Evolutionary conservation across 345 rosid species (phyloP).

Genomic region (Corchorus capsularis): DNA sequence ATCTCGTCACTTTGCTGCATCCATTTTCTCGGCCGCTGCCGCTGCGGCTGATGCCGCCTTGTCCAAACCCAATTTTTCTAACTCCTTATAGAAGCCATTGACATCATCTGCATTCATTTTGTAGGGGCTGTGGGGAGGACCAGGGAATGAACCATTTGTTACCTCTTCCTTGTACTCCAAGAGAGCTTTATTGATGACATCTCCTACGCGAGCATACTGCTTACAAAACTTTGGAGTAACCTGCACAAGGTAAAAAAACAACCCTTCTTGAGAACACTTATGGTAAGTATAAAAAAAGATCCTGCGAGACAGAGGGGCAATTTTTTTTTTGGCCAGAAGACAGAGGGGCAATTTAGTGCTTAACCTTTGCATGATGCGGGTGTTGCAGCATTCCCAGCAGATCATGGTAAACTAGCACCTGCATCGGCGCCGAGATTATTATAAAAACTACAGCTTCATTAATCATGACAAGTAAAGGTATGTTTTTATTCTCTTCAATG

Average conservation of each 20-base stretch:
- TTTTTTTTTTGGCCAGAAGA: no score
- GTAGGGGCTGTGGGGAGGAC: constrained; percentile 74
- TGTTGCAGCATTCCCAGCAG: constrained; percentile 94
- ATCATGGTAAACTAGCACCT: constrained; percentile 46
- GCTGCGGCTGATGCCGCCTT: constrained; percentile 74
- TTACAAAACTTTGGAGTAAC: constrained; percentile 20
- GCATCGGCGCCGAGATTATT: not conserved
- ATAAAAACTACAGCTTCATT: not conserved
- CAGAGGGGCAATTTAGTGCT: not conserved
- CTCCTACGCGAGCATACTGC: constrained; percentile 67
- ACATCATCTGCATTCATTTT: constrained; percentile 58
- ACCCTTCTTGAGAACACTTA: not conserved
- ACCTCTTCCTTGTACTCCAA: constrained; percentile 73
- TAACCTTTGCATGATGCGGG: constrained; percentile 97
- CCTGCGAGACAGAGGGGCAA: constrained; percentile 8
- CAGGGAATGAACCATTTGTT: constrained; percentile 64
- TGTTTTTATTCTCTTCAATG: not conserved
- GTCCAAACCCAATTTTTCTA: constrained; percentile 70
- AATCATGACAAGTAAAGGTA: not conserved
- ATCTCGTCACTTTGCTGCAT: constrained; percentile 7
- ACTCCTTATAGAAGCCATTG: constrained; percentile 60
- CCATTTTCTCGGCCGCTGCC: constrained; percentile 52
- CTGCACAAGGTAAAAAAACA: constrained; percentile 27
- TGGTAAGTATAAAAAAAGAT: not conserved
- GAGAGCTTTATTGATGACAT: constrained; percentile 73